Conservation (phyloP, 225 moss, liverwort and hornwort genomes). For the Climacium dendroides region DNA sequence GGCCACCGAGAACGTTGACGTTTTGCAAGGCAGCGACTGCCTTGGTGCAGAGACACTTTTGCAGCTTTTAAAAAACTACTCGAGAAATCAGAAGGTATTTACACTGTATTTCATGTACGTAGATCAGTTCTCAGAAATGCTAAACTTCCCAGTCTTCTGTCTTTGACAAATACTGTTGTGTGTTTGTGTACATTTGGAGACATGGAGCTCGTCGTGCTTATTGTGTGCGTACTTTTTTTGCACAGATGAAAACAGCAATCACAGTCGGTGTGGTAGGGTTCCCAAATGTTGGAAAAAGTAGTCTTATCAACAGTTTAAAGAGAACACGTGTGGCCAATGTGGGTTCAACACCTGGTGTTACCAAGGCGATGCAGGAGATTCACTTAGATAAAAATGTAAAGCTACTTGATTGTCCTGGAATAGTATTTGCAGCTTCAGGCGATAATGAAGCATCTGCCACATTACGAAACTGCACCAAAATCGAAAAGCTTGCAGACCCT, state of each 20-base stretch:
- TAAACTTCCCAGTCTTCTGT: neutral
- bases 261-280: conserved; percentile 94
- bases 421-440: conserved; percentile 81
- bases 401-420: conserved; percentile 89
- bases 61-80: conserved; percentile 89
- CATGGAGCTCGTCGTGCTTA: neutral
- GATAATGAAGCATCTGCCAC: conserved; percentile 81
- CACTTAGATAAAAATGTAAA: conserved; percentile 90
- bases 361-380: conserved; percentile 89
- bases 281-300: conserved; percentile 97
- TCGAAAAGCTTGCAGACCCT: conserved; percentile 77
- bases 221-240: neutral
- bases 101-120: neutral
- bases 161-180: neutral
- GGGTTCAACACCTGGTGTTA: conserved; percentile 84
- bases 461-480: conserved; percentile 83
- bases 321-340: conserved; percentile 74
- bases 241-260: conserved; percentile 89
- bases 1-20: conserved; percentile 34
- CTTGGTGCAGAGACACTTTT: conserved; percentile 87
- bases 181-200: neutral
- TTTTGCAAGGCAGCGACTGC: conserved; percentile 62
- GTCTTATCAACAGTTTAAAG: conserved; percentile 88
- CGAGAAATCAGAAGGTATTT: conserved; percentile 83
- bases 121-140: neutral